Evolutionary conservation across 192 early-diverging fungal genomes (phyloP).

Genomic region (Martensiomyces pterosporus): DNA sequence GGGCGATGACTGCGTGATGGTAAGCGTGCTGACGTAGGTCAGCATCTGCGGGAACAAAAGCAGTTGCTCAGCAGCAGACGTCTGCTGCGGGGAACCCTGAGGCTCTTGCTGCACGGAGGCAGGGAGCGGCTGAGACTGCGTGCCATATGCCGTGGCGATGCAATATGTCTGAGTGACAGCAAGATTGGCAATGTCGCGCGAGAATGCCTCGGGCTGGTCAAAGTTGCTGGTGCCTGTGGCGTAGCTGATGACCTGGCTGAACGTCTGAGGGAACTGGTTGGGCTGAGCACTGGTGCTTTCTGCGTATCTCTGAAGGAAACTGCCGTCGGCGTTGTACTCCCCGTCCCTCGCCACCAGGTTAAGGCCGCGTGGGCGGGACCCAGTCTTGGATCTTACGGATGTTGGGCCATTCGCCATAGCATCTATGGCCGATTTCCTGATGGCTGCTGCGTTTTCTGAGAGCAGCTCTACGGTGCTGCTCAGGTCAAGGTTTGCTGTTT

Average conservation of each 20-base stretch:
- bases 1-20: no score
- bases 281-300: no score
- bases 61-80: no score
- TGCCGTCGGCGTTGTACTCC: slow-evolving; percentile 21
- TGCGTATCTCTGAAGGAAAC: no score
- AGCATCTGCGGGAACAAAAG: no score
- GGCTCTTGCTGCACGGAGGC: neutral
- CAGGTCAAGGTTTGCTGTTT: no score
- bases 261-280: neutral
- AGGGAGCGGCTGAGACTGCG: neutral
- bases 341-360: slow-evolving; percentile 28
- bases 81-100: no score
- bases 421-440: neutral
- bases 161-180: no score
- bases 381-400: slow-evolving; percentile 5
- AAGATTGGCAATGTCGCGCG: slow-evolving; percentile 29
- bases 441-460: neutral
- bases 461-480: neutral
- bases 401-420: slow-evolving; percentile 14
- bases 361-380: slow-evolving; percentile 2
- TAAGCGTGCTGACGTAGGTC: no score
- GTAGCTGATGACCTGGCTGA: neutral
- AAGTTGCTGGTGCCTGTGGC: slow-evolving; percentile 7
- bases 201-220: slow-evolving; percentile 31
- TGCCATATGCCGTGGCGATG: slow-evolving; percentile 18